Percentiles rank a stretch among this genome's conserved stretches.
These are phyloP conservation scores for Chlorociboria aeruginascens DNA, from an alignment of 495 filamentous ascomycete species.

Conservation along the genomic window DNA sequence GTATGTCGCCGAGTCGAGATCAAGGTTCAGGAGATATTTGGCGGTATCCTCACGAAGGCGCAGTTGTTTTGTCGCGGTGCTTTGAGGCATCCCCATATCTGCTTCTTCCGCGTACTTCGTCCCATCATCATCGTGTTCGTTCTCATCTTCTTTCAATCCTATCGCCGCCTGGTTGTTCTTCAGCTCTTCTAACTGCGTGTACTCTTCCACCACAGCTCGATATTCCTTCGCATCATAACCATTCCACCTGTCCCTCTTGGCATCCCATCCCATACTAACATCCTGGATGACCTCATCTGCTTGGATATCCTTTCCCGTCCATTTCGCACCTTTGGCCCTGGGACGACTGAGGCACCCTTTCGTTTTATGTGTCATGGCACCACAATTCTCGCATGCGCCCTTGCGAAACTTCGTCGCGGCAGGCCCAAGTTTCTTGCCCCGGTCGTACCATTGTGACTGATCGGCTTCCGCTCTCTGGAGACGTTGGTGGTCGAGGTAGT, in stretches of 20 bases:
- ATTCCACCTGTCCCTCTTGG: slow-evolving; percentile 97
- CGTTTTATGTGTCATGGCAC: slow-evolving; percentile 88
- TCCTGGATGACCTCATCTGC: slow-evolving; percentile 83
- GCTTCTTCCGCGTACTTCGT: slow-evolving; percentile 87
- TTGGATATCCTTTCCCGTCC: slow-evolving; percentile 86
- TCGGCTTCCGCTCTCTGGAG: slow-evolving; percentile 59
- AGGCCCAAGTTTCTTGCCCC: slow-evolving; percentile 66
- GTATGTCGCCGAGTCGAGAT: slow-evolving; percentile 94
- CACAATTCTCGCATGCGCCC: slow-evolving; percentile 96
- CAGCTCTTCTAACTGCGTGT: slow-evolving; percentile 72
- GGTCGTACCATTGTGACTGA: slow-evolving; percentile 80
- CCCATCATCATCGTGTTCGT: slow-evolving; percentile 40
- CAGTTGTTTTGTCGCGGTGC: slow-evolving; percentile 79
- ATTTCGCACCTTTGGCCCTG: slow-evolving; percentile 80
- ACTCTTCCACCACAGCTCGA: slow-evolving; percentile 72
- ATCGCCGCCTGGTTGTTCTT: slow-evolving; percentile 41
- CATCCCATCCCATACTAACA: slow-evolving; percentile 85
- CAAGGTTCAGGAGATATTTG: slow-evolving; percentile 92
- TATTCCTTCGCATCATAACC: slow-evolving; percentile 89
- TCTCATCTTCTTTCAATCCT: slow-evolving; percentile 31
- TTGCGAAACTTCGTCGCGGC: slow-evolving; percentile 95
- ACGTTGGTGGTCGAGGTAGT: slow-evolving; percentile 97
- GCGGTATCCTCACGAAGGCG: slow-evolving; percentile 93
- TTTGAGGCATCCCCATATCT: slow-evolving; percentile 89
- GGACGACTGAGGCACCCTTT: slow-evolving; percentile 89